Conservation (phyloP, 164 flowering plant genomes). For the Protea cynaroides region DNA sequence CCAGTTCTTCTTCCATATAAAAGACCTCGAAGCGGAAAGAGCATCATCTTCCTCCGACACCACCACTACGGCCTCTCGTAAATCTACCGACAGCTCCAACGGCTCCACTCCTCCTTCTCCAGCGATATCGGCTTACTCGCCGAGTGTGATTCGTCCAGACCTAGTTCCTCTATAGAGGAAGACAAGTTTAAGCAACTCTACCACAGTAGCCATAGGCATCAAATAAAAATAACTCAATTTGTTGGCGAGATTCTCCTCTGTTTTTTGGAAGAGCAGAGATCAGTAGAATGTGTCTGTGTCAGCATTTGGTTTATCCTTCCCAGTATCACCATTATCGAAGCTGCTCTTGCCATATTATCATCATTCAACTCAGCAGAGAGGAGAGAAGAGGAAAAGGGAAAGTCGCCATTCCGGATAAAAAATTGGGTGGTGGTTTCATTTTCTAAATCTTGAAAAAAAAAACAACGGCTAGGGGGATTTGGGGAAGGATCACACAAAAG, state of each 20-base stretch:
- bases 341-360: no score
- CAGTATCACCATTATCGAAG: no score
- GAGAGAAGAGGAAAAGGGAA: no score
- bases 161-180: constrained; percentile 68
- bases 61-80: constrained; percentile 51
- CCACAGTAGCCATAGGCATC: neutral
- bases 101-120: constrained; percentile 35
- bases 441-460: no score
- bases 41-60: constrained; percentile 47
- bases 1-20: no score
- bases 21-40: no score
- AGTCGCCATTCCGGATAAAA: no score
- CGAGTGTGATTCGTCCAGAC: constrained; percentile 69
- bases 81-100: constrained; percentile 63
- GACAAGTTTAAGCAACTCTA: constrained; percentile 33
- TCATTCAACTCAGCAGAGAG: no score
- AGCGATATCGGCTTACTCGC: constrained; percentile 26
- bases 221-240: constrained; percentile 42
- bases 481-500: no score
- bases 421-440: no score
- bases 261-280: constrained; percentile 34
- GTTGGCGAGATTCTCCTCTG: constrained; percentile 62
- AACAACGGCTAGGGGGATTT: no score
- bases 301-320: no score
- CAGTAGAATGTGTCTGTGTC: constrained; percentile 8